Evolutionary conservation across 495 filamentous ascomycete genomes (phyloP).

Genomic region (Penicillium taxi): DNA sequence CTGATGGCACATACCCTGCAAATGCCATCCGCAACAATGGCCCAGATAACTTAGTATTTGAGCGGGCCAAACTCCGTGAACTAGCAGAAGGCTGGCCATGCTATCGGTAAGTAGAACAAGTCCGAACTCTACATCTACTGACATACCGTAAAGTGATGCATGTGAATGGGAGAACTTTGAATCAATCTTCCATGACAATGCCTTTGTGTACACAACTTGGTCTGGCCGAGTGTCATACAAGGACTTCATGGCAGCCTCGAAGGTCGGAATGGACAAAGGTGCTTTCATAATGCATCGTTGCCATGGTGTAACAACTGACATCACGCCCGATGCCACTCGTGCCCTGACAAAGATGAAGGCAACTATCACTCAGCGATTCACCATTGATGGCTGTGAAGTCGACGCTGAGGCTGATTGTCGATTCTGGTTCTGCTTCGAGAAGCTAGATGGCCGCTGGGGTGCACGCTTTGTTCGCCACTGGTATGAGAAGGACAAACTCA

Average conservation of each 20-base stretch:
- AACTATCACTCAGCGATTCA: constrained; percentile 60
- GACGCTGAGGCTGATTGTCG: constrained; percentile 58
- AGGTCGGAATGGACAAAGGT: constrained; percentile 51
- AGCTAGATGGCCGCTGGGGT: constrained; percentile 42
- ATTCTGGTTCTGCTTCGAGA: constrained; percentile 55
- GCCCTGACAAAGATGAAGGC: constrained; percentile 67
- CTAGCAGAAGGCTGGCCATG: constrained; percentile 62
- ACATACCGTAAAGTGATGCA: constrained; percentile 29
- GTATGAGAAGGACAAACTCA: constrained; percentile 63
- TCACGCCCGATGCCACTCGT: constrained; percentile 35
- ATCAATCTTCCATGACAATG: constrained; percentile 50
- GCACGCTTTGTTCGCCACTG: constrained; percentile 55
- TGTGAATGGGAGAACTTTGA: constrained; percentile 61
- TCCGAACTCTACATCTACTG: neutral
- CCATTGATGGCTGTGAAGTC: constrained; percentile 37
- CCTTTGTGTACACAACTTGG: constrained; percentile 59
- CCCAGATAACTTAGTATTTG: constrained; percentile 33
- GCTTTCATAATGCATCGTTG: constrained; percentile 63
- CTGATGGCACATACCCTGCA: constrained; percentile 18
- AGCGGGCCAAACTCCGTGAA: constrained; percentile 50
- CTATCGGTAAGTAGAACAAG: constrained; percentile 33
- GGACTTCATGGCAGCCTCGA: constrained; percentile 52
- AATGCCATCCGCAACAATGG: constrained; percentile 51
- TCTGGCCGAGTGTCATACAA: constrained; percentile 44
- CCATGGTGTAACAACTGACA: constrained; percentile 52